A percentile compares a stretch with the other conserved stretches of the same genome.
phyloP scores from a whole-genome alignment of 2,329 filamentous ascomycete genomes.

The Tolypocladium sp. region DNA sequence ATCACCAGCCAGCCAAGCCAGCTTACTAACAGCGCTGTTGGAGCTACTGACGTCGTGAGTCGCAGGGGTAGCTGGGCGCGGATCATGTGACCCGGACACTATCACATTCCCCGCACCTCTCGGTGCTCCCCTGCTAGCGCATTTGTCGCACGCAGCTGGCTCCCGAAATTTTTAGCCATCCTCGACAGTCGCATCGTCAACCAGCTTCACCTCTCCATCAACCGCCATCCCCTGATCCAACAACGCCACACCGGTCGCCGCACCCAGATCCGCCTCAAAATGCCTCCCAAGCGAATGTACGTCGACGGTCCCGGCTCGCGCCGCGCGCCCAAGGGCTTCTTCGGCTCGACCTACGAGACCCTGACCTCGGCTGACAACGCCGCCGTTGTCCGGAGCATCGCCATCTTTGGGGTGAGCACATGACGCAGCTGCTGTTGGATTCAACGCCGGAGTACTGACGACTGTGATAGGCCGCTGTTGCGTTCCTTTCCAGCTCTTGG shows the following conservation, averaged over 20 bases:
- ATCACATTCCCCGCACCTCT: neutral
- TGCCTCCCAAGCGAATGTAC: constrained; percentile 55
- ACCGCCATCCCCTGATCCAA: neutral
- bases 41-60: neutral
- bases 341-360: constrained; percentile 50
- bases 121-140: neutral
- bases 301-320: constrained; percentile 36
- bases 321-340: constrained; percentile 38
- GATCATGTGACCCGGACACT: neutral
- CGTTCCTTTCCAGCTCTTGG: constrained; percentile 59
- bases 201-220: neutral
- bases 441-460: constrained; percentile 1
- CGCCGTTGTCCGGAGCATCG: constrained; percentile 57
- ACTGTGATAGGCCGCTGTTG: constrained; percentile 26
- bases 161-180: neutral
- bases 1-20: too few species aligned
- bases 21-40: constrained; percentile 3
- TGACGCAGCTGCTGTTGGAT: neutral
- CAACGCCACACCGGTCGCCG: neutral
- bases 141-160: neutral
- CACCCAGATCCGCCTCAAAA: constrained; percentile 17
- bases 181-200: neutral
- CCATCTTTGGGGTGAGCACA: constrained; percentile 56
- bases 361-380: constrained; percentile 60
- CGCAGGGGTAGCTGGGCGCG: neutral